Evolutionary conservation across 2,329 filamentous ascomycete species (phyloP).

Genomic region (Cryphonectria nitschkei): DNA sequence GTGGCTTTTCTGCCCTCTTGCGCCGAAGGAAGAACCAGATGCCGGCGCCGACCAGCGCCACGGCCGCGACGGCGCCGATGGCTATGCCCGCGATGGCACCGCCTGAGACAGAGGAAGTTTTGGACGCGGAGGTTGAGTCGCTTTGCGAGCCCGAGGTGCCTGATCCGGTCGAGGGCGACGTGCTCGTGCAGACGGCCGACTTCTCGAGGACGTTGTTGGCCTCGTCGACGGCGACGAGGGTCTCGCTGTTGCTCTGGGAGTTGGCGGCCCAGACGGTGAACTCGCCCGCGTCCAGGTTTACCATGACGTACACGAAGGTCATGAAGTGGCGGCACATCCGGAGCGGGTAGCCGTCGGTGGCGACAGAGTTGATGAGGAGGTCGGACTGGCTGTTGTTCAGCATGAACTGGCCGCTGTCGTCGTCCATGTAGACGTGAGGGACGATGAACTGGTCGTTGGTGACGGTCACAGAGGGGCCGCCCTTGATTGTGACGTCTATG

Average conservation of each 20-base stretch:
- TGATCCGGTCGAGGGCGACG: neutral
- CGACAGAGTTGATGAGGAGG: conserved; percentile 12
- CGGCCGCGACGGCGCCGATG: conserved; percentile 28
- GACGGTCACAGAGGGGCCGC: conserved; percentile 11
- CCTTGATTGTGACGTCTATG: conserved; percentile 8
- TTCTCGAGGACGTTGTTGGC: neutral
- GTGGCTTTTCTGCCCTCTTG: neutral
- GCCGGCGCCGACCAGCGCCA: conserved; percentile 31
- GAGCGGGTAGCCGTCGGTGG: conserved; percentile 7
- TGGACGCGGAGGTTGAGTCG: neutral
- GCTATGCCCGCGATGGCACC: conserved; percentile 37
- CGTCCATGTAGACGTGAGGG: conserved; percentile 3
- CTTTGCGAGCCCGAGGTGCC: neutral
- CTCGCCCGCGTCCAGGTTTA: neutral
- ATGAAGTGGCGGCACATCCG: neutral
- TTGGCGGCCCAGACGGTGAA: conserved; percentile 5
- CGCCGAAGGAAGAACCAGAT: conserved; percentile 34
- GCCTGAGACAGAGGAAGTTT: neutral
- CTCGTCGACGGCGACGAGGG: neutral
- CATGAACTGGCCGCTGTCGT: neutral
- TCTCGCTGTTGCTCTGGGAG: conserved; percentile 1
- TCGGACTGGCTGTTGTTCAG: conserved; percentile 1
- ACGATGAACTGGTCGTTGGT: conserved; percentile 12
- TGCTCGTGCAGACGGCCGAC: neutral
- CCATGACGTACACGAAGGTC: neutral